Percentiles rank a stretch among this genome's conserved stretches.
Evolutionary conservation across 306 rosid species (phyloP).

Genomic region (Cicer pinnatifidum): DNA sequence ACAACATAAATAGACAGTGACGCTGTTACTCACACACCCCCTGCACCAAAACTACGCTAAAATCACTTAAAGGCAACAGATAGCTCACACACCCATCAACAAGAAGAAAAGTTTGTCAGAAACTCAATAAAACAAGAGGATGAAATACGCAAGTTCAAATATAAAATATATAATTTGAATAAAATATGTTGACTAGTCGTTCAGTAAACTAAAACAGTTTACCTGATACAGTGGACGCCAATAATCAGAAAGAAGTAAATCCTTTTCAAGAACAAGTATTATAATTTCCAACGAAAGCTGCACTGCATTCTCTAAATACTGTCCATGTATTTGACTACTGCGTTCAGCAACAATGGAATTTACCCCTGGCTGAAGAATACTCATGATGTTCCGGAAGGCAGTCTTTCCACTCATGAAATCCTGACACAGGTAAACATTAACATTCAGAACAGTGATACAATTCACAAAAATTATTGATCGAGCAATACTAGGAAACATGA

Average conservation of each 20-base stretch:
- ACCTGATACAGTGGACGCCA: constrained; percentile 98
- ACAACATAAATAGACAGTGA: constrained; percentile 6
- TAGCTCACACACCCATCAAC: neutral
- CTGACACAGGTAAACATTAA: constrained; percentile 50
- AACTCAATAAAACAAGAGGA: constrained; percentile 9
- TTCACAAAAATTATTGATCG: neutral
- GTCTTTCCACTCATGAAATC: constrained; percentile 98
- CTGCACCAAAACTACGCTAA: neutral
- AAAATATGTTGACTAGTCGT: neutral
- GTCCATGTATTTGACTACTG: constrained; percentile 77
- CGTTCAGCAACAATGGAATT: constrained; percentile 73
- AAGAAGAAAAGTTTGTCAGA: neutral
- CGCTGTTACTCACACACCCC: neutral
- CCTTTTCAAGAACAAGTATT: constrained; percentile 80
- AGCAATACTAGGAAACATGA: neutral
- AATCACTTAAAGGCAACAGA: constrained; percentile 13
- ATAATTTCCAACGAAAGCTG: constrained; percentile 89
- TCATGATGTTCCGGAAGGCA: constrained; percentile 87
- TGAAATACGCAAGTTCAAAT: constrained; percentile 30
- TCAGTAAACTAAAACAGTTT: constrained; percentile 32
- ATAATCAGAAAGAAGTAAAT: constrained; percentile 83
- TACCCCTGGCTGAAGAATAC: constrained; percentile 86
- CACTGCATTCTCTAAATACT: constrained; percentile 86
- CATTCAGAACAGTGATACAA: constrained; percentile 4
- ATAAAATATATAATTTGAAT: neutral